Conservation (phyloP, 2,329 filamentous ascomycete species). For the Rachicladosporium sp. region DNA sequence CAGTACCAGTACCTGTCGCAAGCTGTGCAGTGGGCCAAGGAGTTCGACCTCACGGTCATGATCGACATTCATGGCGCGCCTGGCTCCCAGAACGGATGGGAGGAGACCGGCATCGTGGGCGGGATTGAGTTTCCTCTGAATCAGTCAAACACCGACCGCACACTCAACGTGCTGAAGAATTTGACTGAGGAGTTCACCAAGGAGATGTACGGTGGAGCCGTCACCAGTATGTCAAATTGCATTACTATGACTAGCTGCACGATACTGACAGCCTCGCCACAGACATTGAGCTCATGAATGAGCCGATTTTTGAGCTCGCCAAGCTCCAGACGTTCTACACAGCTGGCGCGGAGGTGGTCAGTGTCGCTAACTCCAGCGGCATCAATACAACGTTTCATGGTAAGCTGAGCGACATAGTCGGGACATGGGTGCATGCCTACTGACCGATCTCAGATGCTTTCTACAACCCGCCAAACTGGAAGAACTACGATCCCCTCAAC, state of each 20-base stretch:
- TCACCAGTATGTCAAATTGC: no score
- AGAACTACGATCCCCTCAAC: conserved; percentile 11
- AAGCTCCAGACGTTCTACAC: conserved; percentile 9
- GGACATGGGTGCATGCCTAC: background rate
- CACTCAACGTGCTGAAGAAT: conserved; percentile 42
- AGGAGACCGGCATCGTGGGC: conserved; percentile 46
- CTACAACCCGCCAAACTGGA: conserved; percentile 11
- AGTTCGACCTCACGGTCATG: conserved; percentile 44
- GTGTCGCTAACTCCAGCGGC: conserved; percentile 8
- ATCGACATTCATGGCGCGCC: conserved; percentile 57
- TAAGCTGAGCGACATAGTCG: background rate
- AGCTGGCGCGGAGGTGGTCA: conserved; percentile 8
- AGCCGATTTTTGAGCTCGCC: conserved; percentile 24
- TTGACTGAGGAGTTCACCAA: conserved; percentile 35
- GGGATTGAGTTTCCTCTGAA: conserved; percentile 31
- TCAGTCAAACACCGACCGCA: conserved; percentile 33
- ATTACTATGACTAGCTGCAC: no score
- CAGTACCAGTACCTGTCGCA: conserved; percentile 42
- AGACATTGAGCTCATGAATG: conserved; percentile 35
- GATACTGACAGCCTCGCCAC: no score
- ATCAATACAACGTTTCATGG: conserved; percentile 13
- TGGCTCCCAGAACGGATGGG: conserved; percentile 54
- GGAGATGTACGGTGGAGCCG: conserved; percentile 31
- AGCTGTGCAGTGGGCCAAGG: conserved; percentile 45
- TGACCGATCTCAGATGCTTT: conserved; percentile 9